Conservation (phyloP, 139 green algal genomes). For the Diplosphaera chodatii region DNA sequence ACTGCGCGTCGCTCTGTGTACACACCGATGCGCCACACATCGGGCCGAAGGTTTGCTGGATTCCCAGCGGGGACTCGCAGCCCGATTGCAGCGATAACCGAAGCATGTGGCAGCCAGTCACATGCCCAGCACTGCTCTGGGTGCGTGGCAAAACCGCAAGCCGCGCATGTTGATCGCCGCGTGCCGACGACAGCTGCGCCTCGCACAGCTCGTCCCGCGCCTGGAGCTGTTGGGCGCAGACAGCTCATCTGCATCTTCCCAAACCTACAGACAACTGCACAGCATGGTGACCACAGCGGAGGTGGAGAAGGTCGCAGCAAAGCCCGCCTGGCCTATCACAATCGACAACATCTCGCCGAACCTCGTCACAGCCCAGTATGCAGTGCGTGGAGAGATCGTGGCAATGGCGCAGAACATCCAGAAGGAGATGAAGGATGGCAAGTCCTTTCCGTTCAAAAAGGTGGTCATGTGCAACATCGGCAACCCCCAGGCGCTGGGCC, state of each 20-base stretch:
- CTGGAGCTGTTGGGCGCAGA: too few relatives aligned
- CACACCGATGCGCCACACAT: too few relatives aligned
- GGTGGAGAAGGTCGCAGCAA: background rate
- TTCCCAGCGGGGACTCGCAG: too few relatives aligned
- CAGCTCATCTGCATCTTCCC: too few relatives aligned
- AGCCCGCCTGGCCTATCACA: background rate
- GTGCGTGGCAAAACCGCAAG: too few relatives aligned
- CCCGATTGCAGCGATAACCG: too few relatives aligned
- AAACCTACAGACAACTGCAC: background rate
- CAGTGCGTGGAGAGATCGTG: constrained; percentile 85
- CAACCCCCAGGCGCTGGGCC: constrained; percentile 73
- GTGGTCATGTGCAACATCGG: constrained; percentile 84
- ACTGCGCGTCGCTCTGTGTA: too few relatives aligned
- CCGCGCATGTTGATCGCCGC: background rate
- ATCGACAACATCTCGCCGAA: constrained; percentile 21
- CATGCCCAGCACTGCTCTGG: too few relatives aligned
- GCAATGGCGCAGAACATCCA: constrained; percentile 55
- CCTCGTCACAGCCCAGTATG: constrained; percentile 38
- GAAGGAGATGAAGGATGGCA: constrained; percentile 51
- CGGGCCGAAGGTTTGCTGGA: too few relatives aligned
- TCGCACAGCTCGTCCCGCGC: too few relatives aligned
- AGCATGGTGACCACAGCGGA: background rate
- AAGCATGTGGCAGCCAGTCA: too few relatives aligned
- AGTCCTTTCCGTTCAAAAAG: constrained; percentile 58
- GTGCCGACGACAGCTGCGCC: background rate